Evolutionary conservation across 176 grass and related monocot genomes (phyloP).

Genomic region (Carex cristatella): DNA sequence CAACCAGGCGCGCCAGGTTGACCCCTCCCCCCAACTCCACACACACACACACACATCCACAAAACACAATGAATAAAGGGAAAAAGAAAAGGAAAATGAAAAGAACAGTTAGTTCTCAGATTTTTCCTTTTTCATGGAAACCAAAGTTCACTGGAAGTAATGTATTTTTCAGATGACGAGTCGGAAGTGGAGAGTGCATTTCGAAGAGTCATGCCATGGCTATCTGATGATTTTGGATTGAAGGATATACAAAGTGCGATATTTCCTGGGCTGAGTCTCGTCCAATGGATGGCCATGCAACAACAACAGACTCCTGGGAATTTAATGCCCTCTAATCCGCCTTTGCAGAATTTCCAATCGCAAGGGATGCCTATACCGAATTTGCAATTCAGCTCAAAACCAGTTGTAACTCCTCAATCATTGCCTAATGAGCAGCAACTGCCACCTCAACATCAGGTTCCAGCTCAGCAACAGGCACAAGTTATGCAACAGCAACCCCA

Average conservation of each 20-base stretch:
- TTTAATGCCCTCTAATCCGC: constrained; percentile 33
- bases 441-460: constrained; percentile 52
- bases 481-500: constrained; percentile 24
- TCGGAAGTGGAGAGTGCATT: constrained; percentile 85
- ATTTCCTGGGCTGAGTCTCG: constrained; percentile 80
- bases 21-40: neutral
- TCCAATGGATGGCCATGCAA: constrained; percentile 98
- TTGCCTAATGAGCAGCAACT: constrained; percentile 37
- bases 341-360: constrained; percentile 51
- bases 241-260: constrained; percentile 84
- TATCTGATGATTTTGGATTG: constrained; percentile 77
- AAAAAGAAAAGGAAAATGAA: neutral
- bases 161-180: constrained; percentile 67
- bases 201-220: constrained; percentile 87
- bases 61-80: neutral
- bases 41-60: too few relatives aligned
- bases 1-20: constrained; percentile 70
- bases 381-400: constrained; percentile 59
- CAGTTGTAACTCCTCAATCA: constrained; percentile 26
- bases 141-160: constrained; percentile 11
- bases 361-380: constrained; percentile 47
- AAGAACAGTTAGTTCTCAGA: neutral
- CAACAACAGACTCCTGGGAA: constrained; percentile 78
- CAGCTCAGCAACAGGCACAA: constrained; percentile 46
- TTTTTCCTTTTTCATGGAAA: neutral